Base-by-base conservation (phyloP, 2,329 filamentous ascomycete genomes). In the Endothia cerciana region DNA sequence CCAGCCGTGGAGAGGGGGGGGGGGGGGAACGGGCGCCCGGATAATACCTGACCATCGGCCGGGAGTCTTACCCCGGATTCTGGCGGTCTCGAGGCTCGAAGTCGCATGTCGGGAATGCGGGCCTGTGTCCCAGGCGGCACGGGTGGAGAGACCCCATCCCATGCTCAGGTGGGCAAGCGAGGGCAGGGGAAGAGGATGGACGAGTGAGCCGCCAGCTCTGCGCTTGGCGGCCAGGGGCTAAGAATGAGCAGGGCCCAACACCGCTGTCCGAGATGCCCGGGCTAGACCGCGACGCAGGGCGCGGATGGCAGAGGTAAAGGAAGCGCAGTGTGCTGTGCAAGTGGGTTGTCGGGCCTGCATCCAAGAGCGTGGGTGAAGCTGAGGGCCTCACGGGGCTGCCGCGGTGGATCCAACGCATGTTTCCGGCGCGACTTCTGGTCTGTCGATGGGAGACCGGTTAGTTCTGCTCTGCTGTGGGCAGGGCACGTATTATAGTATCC, bases 81-180 rank as follows among this genome's bases (percentile, higher is more conserved):
- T 59, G 22, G 62, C 38, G 53, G 28, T 43, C 17, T 59, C 53
- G 33, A 38, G 38, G 22, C 5, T 30, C 53, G 8, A 55, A 47
- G 41, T 13, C 25, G 49, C 43, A 41, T 30, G 53, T 59, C 66
- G 66, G 66, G 58, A 62, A 45, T 22, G 43, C 66, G 66, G 66
- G 63, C 66, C 66, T 65, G n/a, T 3, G 51, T 68, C 63, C 66
- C 66, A 63, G 57, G 55, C 66, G 61, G 66, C 62, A 60, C 60
- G 63, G 59, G 60, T 59, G 63, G 58, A 61, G 40, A 56, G 38
- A 25, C 17, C 11, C 57, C 40, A 47, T 55, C 11, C 57, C 40
- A 47, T 55, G 47, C 47, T 47, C 36, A 36, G 30, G 22, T 40
- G 28, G 47, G 47, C 41, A 56, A 36, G 57, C 49, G 49, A 56